phyloP scores from a whole-genome alignment of 441 rosid species.

The Jatropha multifida region DNA sequence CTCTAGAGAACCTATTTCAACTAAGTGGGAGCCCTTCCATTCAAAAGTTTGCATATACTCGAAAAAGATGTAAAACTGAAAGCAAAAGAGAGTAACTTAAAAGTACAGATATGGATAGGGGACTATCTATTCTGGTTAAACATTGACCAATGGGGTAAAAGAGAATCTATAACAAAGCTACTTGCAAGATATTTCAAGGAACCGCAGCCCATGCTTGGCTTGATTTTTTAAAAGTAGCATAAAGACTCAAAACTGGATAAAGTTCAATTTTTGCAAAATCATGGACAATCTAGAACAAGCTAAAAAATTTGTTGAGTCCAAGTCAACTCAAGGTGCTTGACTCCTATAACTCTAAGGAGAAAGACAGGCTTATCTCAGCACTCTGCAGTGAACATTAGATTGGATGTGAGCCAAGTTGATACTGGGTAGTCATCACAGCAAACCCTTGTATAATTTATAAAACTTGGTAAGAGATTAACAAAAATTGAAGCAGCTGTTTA shows the following conservation, averaged over 20 bases:
- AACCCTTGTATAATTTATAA: too few relatives aligned
- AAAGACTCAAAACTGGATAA: background rate
- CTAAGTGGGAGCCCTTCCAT: background rate
- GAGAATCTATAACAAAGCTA: background rate
- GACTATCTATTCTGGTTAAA: background rate
- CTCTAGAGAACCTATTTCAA: background rate
- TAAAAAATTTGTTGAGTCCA: background rate
- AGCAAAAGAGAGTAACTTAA: background rate
- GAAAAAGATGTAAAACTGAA: background rate
- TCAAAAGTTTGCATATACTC: background rate
- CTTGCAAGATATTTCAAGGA: background rate
- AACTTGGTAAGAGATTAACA: too few relatives aligned
- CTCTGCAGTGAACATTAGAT: background rate
- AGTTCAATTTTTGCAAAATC: background rate
- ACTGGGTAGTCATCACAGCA: background rate
- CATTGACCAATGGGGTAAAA: background rate
- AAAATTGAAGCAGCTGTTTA: background rate
- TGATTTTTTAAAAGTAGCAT: background rate
- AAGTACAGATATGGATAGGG: background rate
- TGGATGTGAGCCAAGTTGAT: background rate
- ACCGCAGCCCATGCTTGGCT: background rate
- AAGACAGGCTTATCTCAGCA: background rate
- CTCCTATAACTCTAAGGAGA: background rate
- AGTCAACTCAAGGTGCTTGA: background rate
- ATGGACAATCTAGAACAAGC: background rate